Conservation (phyloP, 805 yeast species). For the Metschnikowia shivogae region DNA sequence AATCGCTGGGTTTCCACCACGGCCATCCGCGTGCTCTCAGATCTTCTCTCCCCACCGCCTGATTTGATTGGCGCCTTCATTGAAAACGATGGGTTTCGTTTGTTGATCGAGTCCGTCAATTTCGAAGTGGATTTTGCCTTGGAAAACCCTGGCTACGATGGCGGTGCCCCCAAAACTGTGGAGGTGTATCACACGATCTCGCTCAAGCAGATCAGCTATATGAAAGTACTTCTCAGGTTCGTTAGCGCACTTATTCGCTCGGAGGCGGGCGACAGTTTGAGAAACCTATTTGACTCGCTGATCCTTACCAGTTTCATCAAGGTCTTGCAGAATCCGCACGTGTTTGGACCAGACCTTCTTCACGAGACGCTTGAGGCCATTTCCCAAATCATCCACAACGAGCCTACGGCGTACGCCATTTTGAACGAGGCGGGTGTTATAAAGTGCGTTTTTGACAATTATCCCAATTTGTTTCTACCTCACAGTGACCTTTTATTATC, state of each 20-base stretch:
- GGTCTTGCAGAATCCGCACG: constrained; percentile 50
- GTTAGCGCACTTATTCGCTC: constrained; percentile 59
- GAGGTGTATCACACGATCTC: constrained; percentile 50
- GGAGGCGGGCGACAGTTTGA: constrained; percentile 79
- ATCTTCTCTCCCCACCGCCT: constrained; percentile 38
- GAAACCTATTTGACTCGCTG: constrained; percentile 83
- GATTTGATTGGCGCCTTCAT: constrained; percentile 62
- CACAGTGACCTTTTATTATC: constrained; percentile 55
- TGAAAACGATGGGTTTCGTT: constrained; percentile 59
- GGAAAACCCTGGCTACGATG: constrained; percentile 53
- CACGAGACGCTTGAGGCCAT: constrained; percentile 60
- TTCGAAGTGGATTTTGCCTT: constrained; percentile 64
- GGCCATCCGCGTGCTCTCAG: constrained; percentile 55
- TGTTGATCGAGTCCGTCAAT: constrained; percentile 56
- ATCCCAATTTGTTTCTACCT: constrained; percentile 52
- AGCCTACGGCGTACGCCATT: constrained; percentile 83
- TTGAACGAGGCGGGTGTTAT: constrained; percentile 75
- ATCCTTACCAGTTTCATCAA: constrained; percentile 58
- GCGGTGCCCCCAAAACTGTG: constrained; percentile 51
- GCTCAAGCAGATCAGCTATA: constrained; percentile 52
- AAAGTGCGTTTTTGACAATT: constrained; percentile 57
- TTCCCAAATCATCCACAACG: constrained; percentile 74
- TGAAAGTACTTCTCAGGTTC: constrained; percentile 53
- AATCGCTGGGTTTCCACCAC: constrained; percentile 58
- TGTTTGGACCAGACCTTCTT: constrained; percentile 66